A percentile compares a stretch with the other conserved stretches of the same genome.
Evolutionary conservation across 352 stramenopile species (phyloP).

Genomic region (Phytophthora colocasiae): DNA sequence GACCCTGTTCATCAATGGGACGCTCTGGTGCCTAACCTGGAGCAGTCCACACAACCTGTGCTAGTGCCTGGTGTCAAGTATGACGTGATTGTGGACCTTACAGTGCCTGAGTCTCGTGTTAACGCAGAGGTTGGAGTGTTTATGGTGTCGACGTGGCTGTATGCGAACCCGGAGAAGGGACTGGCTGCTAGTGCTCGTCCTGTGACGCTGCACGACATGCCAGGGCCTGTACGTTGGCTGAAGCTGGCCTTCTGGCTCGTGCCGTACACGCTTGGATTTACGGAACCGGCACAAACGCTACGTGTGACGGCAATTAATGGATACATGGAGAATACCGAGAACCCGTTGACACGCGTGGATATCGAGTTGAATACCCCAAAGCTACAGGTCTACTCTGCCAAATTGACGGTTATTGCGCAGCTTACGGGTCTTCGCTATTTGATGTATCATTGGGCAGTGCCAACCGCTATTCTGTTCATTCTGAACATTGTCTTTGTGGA

Average conservation of each 20-base stretch:
- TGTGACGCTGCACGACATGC: constrained; percentile 67
- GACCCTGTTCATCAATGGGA: constrained; percentile 69
- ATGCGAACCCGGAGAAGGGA: constrained; percentile 29
- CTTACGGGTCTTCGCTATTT: constrained; percentile 81
- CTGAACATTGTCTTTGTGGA: constrained; percentile 84
- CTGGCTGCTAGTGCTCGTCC: constrained; percentile 62
- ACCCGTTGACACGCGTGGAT: constrained; percentile 58
- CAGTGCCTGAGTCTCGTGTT: constrained; percentile 60
- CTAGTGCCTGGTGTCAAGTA: constrained; percentile 78
- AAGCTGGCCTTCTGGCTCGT: constrained; percentile 56
- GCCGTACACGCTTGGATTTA: constrained; percentile 61
- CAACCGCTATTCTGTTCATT: constrained; percentile 75
- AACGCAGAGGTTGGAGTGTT: constrained; percentile 84
- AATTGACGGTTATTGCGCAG: constrained; percentile 85
- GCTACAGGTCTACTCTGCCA: constrained; percentile 75
- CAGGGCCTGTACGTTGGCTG: constrained; percentile 63
- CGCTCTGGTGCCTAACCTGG: constrained; percentile 37
- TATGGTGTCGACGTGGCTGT: constrained; percentile 69
- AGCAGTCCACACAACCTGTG: constrained; percentile 30
- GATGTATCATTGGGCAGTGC: constrained; percentile 88
- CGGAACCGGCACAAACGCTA: constrained; percentile 63
- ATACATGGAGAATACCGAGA: constrained; percentile 59
- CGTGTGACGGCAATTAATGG: constrained; percentile 72
- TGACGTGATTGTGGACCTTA: constrained; percentile 81
- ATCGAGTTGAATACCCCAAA: constrained; percentile 72